Percentiles rank a stretch among this genome's conserved stretches.
These are phyloP conservation scores for Rhodotorula sp. DNA, from an alignment of 1,284 basidiomycete species.

Conservation along the genomic window DNA sequence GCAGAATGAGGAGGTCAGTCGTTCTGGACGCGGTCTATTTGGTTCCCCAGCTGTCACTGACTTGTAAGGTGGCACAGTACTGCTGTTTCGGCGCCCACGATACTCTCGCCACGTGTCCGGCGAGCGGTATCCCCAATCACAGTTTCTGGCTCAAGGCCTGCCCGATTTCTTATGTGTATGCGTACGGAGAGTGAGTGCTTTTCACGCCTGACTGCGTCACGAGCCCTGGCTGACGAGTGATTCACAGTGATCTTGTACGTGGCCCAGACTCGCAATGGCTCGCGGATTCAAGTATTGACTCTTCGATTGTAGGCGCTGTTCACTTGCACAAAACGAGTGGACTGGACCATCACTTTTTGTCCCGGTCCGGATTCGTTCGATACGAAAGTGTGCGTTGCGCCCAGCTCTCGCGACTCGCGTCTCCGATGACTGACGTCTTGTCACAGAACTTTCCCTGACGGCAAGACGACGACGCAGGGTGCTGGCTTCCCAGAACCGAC, in stretches of 20 bases:
- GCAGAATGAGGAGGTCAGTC: not conserved
- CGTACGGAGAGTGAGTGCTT: constrained; percentile 15
- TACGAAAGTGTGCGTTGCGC: not conserved
- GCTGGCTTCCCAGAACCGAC: not conserved
- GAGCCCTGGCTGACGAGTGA: not conserved
- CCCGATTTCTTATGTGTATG: constrained; percentile 18
- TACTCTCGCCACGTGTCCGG: constrained; percentile 3
- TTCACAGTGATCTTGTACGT: not conserved
- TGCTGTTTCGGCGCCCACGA: constrained; percentile 17
- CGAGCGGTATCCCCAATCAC: constrained; percentile 1
- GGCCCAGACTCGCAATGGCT: not conserved
- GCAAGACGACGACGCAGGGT: constrained; percentile 5
- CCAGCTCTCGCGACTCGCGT: not conserved
- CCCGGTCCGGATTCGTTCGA: not conserved
- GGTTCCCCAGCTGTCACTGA: not conserved
- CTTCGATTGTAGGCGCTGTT: constrained; percentile 4
- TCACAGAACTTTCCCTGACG: not conserved
- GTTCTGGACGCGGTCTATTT: too few relatives aligned
- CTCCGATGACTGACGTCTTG: fast-evolving
- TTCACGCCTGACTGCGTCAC: not conserved
- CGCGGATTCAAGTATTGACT: not conserved
- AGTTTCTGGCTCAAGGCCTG: constrained; percentile 14
- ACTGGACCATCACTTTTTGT: constrained; percentile 25
- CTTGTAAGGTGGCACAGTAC: not conserved
- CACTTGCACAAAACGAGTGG: constrained; percentile 6